Evolutionary conservation across 2,329 filamentous ascomycete species (phyloP).

Genomic region (Phaeosphaeriaceae sp.): DNA sequence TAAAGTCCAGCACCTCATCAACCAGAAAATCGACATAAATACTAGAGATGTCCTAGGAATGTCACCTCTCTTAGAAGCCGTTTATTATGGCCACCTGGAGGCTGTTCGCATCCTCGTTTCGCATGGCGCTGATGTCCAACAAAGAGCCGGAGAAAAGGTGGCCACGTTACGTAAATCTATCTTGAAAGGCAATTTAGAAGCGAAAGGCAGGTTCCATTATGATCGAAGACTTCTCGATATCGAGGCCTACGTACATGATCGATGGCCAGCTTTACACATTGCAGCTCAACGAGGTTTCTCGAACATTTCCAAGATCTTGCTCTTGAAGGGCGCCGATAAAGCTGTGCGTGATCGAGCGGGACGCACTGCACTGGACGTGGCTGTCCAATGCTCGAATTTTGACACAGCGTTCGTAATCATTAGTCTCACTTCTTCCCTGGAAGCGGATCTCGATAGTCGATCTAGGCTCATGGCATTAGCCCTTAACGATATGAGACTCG

Average conservation of each 20-base stretch:
- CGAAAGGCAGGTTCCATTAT: background rate
- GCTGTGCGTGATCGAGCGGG: background rate
- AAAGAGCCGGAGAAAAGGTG: background rate
- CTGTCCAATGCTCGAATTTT: background rate
- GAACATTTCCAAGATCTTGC: background rate
- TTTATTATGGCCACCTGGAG: background rate
- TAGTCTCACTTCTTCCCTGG: background rate
- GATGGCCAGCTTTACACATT: background rate
- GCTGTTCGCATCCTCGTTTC: background rate
- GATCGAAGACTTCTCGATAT: background rate
- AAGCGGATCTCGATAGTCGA: background rate
- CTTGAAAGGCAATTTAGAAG: too few relatives aligned
- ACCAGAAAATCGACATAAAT: background rate
- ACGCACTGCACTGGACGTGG: background rate
- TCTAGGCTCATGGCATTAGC: background rate
- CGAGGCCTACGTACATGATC: background rate
- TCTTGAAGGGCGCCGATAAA: background rate
- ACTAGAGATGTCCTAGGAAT: background rate
- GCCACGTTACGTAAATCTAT: too few relatives aligned
- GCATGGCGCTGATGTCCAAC: background rate
- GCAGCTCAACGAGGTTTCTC: background rate
- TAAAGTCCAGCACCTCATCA: background rate
- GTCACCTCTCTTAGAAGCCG: background rate
- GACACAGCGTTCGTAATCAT: background rate
- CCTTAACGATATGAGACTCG: background rate